Percentiles rank a stretch among this genome's conserved stretches.
phyloP scores from a whole-genome alignment of 2,329 filamentous ascomycete genomes.

The Rhytidhysteron rufulum region DNA sequence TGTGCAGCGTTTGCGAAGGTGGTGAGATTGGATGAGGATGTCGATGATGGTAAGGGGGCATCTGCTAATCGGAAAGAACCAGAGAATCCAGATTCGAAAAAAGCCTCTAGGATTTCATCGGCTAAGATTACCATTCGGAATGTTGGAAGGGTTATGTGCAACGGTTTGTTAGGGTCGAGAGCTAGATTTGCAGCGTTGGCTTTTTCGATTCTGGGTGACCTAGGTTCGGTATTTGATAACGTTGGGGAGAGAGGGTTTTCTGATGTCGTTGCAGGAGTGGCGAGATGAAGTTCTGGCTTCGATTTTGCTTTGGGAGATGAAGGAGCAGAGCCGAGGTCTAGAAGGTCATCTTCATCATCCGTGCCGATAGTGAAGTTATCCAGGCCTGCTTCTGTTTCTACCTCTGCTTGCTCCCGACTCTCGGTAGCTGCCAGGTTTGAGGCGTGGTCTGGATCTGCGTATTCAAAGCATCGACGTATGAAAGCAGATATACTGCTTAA shows the following conservation, averaged over 20 bases:
- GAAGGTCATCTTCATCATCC: slow-evolving; percentile 62
- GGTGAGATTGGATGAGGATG: slow-evolving; percentile 65
- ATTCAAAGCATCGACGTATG: slow-evolving; percentile 94
- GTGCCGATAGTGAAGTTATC: slow-evolving; percentile 70
- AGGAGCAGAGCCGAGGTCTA: slow-evolving; percentile 52
- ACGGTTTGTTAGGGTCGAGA: slow-evolving; percentile 84
- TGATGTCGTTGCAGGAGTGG: slow-evolving; percentile 15
- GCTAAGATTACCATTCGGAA: slow-evolving; percentile 98
- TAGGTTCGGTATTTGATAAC: slow-evolving; percentile 18
- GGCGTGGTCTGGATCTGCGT: slow-evolving; percentile 82
- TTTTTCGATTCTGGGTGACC: slow-evolving; percentile 43
- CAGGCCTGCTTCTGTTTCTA: slow-evolving; percentile 29
- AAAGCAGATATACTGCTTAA: slow-evolving; percentile 92
- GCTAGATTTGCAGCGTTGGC: slow-evolving; percentile 81
- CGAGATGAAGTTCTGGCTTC: slow-evolving; percentile 12
- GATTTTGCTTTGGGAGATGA: slow-evolving; percentile 16
- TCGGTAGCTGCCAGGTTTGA: slow-evolving; percentile 50
- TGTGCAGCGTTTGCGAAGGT: slow-evolving; percentile 71
- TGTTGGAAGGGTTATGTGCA: slow-evolving; percentile 93
- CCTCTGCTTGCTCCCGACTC: slow-evolving; percentile 25
- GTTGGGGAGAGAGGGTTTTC: slow-evolving; percentile 24
- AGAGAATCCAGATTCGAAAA: slow-evolving; percentile 95
- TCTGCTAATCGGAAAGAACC: slow-evolving; percentile 87
- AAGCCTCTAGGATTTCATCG: slow-evolving; percentile 91
- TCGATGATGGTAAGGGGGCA: slow-evolving; percentile 45